Evolutionary conservation across 2,329 filamentous ascomycete genomes (phyloP).

Genomic region (Fusarium decemcellulare): DNA sequence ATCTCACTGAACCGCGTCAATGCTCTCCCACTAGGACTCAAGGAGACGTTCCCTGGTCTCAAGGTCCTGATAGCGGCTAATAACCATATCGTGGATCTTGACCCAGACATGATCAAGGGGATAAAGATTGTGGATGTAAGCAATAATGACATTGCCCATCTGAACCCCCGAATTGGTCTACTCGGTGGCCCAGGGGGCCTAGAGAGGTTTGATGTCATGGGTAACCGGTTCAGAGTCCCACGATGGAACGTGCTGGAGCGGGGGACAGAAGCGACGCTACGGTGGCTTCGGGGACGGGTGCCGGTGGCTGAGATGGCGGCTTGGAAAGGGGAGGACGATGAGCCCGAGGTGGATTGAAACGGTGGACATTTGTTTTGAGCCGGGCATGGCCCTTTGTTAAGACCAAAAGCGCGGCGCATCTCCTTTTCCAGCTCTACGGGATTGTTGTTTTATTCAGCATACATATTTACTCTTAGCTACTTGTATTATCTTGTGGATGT

Average conservation of each 20-base stretch:
- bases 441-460: slow-evolving; percentile 25
- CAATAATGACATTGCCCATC: slow-evolving; percentile 87
- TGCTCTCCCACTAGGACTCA: slow-evolving; percentile 74
- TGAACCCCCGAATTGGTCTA: slow-evolving; percentile 86
- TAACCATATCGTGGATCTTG: slow-evolving; percentile 82
- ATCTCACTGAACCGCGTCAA: slow-evolving; percentile 86
- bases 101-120: slow-evolving; percentile 81
- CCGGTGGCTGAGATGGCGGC: slow-evolving; percentile 71
- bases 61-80: slow-evolving; percentile 81
- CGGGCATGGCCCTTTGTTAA: background rate
- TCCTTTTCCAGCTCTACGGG: slow-evolving; percentile 8
- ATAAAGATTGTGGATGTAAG: slow-evolving; percentile 75
- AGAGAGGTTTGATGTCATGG: slow-evolving; percentile 81
- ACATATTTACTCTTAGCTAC: slow-evolving; percentile 30
- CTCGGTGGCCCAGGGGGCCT: slow-evolving; percentile 74
- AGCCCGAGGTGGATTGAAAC: slow-evolving; percentile 46
- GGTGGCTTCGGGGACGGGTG: slow-evolving; percentile 85
- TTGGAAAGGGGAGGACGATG: slow-evolving; percentile 65
- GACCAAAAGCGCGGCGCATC: slow-evolving; percentile 1
- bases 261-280: slow-evolving; percentile 86
- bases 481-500: slow-evolving; percentile 25
- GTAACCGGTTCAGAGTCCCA: slow-evolving; percentile 91
- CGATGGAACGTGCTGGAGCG: slow-evolving; percentile 87
- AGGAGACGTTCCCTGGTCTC: slow-evolving; percentile 77
- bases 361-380: slow-evolving; percentile 14